Evolutionary conservation across 192 early-diverging fungal genomes (phyloP).

Genomic region (Backusella sp.): DNA sequence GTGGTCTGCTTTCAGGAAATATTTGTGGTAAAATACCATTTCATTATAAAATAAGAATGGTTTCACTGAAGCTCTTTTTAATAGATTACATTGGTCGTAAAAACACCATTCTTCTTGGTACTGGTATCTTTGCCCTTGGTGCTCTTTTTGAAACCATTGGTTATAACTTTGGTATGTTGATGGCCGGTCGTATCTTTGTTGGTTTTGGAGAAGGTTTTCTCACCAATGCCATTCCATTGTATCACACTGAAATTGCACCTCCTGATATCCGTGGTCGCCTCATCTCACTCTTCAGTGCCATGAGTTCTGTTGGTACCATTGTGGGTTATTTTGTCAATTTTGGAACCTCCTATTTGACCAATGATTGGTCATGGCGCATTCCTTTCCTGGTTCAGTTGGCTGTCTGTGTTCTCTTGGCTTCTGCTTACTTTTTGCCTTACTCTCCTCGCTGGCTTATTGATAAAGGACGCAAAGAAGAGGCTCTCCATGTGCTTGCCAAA

Average conservation of each 20-base stretch:
- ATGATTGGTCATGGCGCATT: constrained; percentile 68
- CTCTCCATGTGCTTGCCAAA: constrained; percentile 61
- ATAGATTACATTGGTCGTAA: constrained; percentile 58
- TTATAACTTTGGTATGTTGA: constrained; percentile 39
- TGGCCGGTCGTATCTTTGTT: constrained; percentile 31
- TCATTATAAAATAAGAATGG: background rate
- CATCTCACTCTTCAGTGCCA: constrained; percentile 81
- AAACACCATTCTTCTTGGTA: constrained; percentile 63
- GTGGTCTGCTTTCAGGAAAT: constrained; percentile 25
- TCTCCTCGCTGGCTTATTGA: constrained; percentile 86
- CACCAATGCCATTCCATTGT: constrained; percentile 36
- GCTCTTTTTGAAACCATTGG: constrained; percentile 69
- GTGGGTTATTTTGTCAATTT: constrained; percentile 53
- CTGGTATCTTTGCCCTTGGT: constrained; percentile 72
- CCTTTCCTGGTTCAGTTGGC: constrained; percentile 81
- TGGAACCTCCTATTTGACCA: constrained; percentile 42
- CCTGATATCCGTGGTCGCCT: constrained; percentile 85
- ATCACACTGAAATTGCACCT: constrained; percentile 61
- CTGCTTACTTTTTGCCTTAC: constrained; percentile 74
- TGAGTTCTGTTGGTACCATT: constrained; percentile 80
- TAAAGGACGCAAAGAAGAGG: constrained; percentile 65
- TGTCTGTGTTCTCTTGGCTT: constrained; percentile 62
- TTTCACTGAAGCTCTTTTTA: background rate
- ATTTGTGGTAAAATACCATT: constrained; percentile 23
- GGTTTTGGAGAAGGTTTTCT: constrained; percentile 37